Percentiles rank a stretch among this genome's conserved stretches.
phyloP scores from a whole-genome alignment of 371 early-diverging fungal genomes.

The Mucor sp. region DNA sequence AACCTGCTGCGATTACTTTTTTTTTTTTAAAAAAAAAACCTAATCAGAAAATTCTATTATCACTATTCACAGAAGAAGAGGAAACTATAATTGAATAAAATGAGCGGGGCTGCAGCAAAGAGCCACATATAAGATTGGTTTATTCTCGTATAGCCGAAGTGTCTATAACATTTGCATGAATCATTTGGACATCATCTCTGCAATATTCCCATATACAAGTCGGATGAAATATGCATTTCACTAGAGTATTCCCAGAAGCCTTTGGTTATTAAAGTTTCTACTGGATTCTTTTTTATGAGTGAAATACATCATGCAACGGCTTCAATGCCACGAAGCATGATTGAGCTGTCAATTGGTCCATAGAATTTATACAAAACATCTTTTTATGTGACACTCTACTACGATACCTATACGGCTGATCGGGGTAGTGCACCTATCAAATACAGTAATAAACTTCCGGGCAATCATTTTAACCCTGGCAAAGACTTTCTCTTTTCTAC shows the following conservation, averaged over 20 bases:
- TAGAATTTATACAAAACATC: background rate
- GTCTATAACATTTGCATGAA: background rate
- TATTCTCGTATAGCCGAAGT: background rate
- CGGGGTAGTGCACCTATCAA: background rate
- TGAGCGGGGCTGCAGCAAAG: too few relatives aligned
- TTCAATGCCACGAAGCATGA: background rate
- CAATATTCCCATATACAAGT: too few relatives aligned
- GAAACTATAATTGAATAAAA: too few relatives aligned
- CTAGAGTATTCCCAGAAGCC: too few relatives aligned
- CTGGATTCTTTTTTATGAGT: background rate
- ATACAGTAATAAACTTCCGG: background rate
- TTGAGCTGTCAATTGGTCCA: background rate
- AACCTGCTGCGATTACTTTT: background rate
- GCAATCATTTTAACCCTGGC: background rate
- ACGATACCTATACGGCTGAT: background rate
- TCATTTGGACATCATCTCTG: background rate
- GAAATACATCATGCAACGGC: background rate
- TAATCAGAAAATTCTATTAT: background rate
- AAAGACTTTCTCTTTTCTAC: conserved; percentile 1
- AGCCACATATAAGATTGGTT: too few relatives aligned
- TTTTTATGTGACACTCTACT: background rate
- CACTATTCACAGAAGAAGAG: too few relatives aligned
- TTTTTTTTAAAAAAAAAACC: too few relatives aligned
- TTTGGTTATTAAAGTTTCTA: background rate
- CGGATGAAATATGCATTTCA: too few relatives aligned